These are phyloP conservation scores for Thraustochytrium striatum DNA, from an alignment of 352 stramenopile species.

Conservation along the genomic window DNA sequence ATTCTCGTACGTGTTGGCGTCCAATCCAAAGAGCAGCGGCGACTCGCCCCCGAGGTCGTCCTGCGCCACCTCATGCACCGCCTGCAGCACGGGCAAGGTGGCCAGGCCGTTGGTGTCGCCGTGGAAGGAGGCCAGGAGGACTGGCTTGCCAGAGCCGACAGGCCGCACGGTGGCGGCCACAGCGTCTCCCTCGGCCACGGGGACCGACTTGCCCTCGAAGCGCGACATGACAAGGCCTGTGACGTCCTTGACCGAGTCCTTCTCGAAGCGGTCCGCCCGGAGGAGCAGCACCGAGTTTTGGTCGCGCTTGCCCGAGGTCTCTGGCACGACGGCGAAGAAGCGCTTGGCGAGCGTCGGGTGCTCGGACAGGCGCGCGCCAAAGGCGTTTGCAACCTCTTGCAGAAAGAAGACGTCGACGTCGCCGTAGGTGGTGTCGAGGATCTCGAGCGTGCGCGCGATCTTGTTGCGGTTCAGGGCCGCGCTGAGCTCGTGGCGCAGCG, in stretches of 20 bases:
- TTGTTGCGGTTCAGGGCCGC: slow-evolving; percentile 69
- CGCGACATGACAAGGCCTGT: slow-evolving; percentile 59
- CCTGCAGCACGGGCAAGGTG: slow-evolving; percentile 66
- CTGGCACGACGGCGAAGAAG: slow-evolving; percentile 4
- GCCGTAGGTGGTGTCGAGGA: slow-evolving; percentile 66
- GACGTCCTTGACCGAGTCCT: slow-evolving; percentile 61
- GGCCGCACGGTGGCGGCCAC: slow-evolving; percentile 58
- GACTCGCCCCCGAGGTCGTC: slow-evolving; percentile 51
- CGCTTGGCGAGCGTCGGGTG: slow-evolving; percentile 39
- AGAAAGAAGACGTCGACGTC: slow-evolving; percentile 69
- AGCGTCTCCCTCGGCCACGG: slow-evolving; percentile 69
- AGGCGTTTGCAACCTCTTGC: slow-evolving; percentile 54
- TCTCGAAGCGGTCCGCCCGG: slow-evolving; percentile 65
- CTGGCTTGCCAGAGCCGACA: slow-evolving; percentile 57
- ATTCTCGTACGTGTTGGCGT: slow-evolving; percentile 74
- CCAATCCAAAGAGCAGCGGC: slow-evolving; percentile 68
- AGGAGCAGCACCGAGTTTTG: slow-evolving; percentile 75
- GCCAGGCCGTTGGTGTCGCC: slow-evolving; percentile 74
- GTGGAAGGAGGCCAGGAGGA: slow-evolving; percentile 69
- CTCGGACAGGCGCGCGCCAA: background rate
- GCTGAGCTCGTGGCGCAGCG: slow-evolving; percentile 67
- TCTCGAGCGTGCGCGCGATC: slow-evolving; percentile 65
- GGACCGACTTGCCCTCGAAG: slow-evolving; percentile 59
- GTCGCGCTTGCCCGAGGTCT: slow-evolving; percentile 59
- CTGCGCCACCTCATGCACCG: slow-evolving; percentile 60